Evolutionary conservation across 208 protist species (phyloP).

Genomic region (Phytomonas francai): DNA sequence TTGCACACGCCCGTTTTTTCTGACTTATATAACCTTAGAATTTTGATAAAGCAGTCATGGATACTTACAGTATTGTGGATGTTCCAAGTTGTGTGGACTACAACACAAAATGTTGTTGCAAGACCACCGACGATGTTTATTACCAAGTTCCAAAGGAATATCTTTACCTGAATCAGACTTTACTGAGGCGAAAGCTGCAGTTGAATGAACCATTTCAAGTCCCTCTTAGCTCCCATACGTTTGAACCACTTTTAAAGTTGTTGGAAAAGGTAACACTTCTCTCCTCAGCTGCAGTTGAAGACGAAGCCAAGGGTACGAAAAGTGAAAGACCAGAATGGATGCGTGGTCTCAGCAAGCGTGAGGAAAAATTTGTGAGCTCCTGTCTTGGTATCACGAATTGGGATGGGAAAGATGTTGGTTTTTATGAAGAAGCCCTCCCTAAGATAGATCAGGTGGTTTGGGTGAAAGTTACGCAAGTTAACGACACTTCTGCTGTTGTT

Average conservation of each 20-base stretch:
- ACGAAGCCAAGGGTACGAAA: slow-evolving; percentile 29
- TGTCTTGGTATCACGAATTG: slow-evolving; percentile 72
- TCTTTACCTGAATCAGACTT: slow-evolving; percentile 48
- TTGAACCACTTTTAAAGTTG: slow-evolving; percentile 49
- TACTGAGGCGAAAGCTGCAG: slow-evolving; percentile 51
- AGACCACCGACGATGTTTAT: slow-evolving; percentile 67
- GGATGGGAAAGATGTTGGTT: slow-evolving; percentile 63
- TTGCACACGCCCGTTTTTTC: not conserved
- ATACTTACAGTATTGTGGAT: slow-evolving; percentile 58
- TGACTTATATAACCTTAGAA: slow-evolving; percentile 3
- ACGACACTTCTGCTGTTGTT: slow-evolving; percentile 91
- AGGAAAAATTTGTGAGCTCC: slow-evolving; percentile 66
- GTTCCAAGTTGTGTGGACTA: slow-evolving; percentile 74
- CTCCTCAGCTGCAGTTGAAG: slow-evolving; percentile 40
- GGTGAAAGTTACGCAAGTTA: slow-evolving; percentile 93
- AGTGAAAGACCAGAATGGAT: slow-evolving; percentile 60
- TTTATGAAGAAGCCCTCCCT: slow-evolving; percentile 81
- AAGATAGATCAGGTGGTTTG: slow-evolving; percentile 97
- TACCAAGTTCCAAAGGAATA: slow-evolving; percentile 76
- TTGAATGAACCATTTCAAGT: slow-evolving; percentile 59
- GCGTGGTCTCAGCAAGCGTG: slow-evolving; percentile 62
- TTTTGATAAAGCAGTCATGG: slow-evolving; percentile 23
- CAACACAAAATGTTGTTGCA: slow-evolving; percentile 68
- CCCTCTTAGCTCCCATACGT: slow-evolving; percentile 35
- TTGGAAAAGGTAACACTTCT: slow-evolving; percentile 78